Conservation (phyloP, 78 protist genomes). For the Guillardia theta region DNA sequence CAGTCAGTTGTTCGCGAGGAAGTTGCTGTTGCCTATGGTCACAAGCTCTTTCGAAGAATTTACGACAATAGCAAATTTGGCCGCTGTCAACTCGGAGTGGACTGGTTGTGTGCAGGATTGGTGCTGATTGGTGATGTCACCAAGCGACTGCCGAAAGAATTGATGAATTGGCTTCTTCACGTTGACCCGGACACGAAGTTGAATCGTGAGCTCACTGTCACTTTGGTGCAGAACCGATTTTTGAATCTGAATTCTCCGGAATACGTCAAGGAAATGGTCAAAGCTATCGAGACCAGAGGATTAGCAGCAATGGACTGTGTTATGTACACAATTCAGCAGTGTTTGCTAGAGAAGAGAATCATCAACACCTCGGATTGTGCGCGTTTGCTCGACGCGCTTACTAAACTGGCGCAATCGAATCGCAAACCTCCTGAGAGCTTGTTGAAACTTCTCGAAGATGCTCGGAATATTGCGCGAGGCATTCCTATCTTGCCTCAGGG, state of each 20-base stretch:
- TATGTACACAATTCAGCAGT: neutral
- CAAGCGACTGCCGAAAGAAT: neutral
- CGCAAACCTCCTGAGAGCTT: neutral
- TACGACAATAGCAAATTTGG: neutral
- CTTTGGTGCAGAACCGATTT: neutral
- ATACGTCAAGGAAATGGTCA: neutral
- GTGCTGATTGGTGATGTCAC: neutral
- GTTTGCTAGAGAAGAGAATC: neutral
- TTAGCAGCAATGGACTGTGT: neutral
- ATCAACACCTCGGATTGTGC: neutral
- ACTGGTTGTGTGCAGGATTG: slow-evolving; percentile 23
- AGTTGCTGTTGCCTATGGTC: neutral
- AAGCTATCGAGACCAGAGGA: neutral
- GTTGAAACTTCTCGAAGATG: neutral
- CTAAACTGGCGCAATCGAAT: slow-evolving; percentile 21
- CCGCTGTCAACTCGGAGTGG: neutral
- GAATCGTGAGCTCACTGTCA: neutral
- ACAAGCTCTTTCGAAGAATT: neutral
- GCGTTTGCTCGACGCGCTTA: slow-evolving; percentile 49
- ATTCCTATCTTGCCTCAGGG: too few relatives aligned
- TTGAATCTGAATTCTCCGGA: neutral
- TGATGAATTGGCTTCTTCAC: neutral
- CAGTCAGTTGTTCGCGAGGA: slow-evolving; percentile 40
- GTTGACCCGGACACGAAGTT: neutral
- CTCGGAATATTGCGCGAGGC: neutral